Conservation (phyloP, 176 grass and related monocot species). For the Aegilops longissima region DNA sequence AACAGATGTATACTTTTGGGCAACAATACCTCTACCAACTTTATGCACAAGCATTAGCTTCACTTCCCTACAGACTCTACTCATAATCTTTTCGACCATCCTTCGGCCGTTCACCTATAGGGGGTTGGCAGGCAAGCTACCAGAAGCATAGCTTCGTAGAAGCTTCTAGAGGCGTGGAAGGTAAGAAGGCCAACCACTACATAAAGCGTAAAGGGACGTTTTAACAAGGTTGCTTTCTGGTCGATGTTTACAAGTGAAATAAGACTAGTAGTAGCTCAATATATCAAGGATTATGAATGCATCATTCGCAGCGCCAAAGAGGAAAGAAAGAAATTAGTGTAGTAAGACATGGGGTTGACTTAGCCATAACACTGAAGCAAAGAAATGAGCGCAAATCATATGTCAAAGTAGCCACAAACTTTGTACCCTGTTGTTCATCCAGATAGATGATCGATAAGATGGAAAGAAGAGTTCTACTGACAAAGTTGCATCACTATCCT, state of each 20-base stretch:
- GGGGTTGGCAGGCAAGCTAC: too few species aligned
- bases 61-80: not conserved
- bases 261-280: constrained; percentile 3
- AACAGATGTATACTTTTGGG: not conserved
- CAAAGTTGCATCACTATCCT: constrained; percentile 18
- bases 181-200: too few species aligned
- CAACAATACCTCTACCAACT: not conserved
- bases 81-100: too few species aligned
- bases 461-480: constrained; percentile 23
- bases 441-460: constrained; percentile 18
- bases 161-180: too few species aligned
- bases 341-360: not conserved
- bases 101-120: too few species aligned
- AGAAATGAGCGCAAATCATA: constrained; percentile 15
- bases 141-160: too few species aligned
- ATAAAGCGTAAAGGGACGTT: not conserved
- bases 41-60: not conserved
- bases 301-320: not conserved
- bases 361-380: constrained; percentile 6
- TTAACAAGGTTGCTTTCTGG: not conserved
- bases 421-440: constrained; percentile 32
- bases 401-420: constrained; percentile 36
- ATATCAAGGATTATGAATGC: not conserved
- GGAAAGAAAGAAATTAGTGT: not conserved
- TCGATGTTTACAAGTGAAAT: not conserved